Conservation (phyloP, 148 eudicot species). For the Oxyria digyna region DNA sequence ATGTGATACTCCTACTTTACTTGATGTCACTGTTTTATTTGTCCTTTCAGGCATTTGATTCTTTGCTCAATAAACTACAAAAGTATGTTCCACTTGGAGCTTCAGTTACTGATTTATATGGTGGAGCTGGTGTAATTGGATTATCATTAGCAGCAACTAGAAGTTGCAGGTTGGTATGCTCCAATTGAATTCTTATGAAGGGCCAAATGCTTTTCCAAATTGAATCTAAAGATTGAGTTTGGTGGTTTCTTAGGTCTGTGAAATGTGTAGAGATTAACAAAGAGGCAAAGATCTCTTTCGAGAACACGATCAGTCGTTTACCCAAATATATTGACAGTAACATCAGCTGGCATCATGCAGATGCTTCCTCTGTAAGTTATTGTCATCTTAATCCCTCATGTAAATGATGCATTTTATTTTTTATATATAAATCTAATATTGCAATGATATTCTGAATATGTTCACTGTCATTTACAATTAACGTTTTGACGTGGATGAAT, state of each 20-base stretch:
- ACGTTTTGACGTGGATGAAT: not conserved
- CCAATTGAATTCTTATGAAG: not conserved
- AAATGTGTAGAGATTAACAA: conserved; percentile 90
- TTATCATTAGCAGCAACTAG: conserved; percentile 76
- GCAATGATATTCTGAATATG: no score
- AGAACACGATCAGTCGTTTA: conserved; percentile 73
- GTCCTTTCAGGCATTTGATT: conserved; percentile 75
- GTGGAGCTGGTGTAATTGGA: conserved; percentile 97
- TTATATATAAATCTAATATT: no score
- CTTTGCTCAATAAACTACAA: conserved; percentile 72
- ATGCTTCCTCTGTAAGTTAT: conserved; percentile 55
- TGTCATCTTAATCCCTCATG: not conserved
- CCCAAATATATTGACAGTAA: conserved; percentile 48
- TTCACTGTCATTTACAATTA: no score
- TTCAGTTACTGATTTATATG: conserved; percentile 87
- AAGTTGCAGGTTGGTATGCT: conserved; percentile 57
- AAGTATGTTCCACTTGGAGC: conserved; percentile 78
- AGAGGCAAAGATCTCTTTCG: conserved; percentile 80
- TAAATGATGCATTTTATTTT: not conserved
- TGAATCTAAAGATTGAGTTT: not conserved
- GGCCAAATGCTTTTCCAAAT: not conserved
- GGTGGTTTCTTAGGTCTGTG: conserved; percentile 41
- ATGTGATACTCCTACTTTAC: not conserved
- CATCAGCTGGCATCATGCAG: conserved; percentile 94
- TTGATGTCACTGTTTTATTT: not conserved